Conservation (phyloP, 1,284 basidiomycete genomes). For the Cystobasidium slooffiae region DNA sequence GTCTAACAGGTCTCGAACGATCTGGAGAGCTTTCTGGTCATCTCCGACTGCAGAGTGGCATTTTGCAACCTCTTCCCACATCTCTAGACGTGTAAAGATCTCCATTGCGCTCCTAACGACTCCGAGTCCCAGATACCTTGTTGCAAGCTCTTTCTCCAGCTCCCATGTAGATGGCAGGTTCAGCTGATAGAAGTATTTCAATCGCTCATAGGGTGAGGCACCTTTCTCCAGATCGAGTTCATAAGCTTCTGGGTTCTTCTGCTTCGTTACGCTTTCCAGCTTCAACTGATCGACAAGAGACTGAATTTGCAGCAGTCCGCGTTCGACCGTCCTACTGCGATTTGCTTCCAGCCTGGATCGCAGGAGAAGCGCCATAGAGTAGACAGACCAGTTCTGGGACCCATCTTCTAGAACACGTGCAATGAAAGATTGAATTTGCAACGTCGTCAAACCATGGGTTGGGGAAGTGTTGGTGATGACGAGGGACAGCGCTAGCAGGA, state of each 20-base stretch:
- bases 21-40: conserved; percentile 71
- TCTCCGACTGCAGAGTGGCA: conserved; percentile 82
- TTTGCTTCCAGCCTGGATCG: conserved; percentile 83
- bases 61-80: conserved; percentile 93
- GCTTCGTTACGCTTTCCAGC: conserved; percentile 46
- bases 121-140: conserved; percentile 77
- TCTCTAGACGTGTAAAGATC: conserved; percentile 88
- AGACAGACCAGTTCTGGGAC: conserved; percentile 81
- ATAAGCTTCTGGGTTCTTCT: not conserved
- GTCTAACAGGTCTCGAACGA: conserved; percentile 81
- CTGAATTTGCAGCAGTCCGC: conserved; percentile 84
- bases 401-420: conserved; percentile 82
- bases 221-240: conserved; percentile 60
- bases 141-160: conserved; percentile 83
- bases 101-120: conserved; percentile 84
- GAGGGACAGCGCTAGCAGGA: conserved; percentile 84
- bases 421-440: conserved; percentile 89
- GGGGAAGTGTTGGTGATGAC: conserved; percentile 87
- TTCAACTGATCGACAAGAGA: conserved; percentile 80
- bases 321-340: conserved; percentile 86
- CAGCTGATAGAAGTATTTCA: conserved; percentile 77
- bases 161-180: conserved; percentile 87
- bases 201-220: conserved; percentile 63
- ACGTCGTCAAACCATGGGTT: conserved; percentile 77
- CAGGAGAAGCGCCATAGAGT: conserved; percentile 89